These are phyloP conservation scores for Kazachstania sp. DNA, from an alignment of 1,139 yeast species.

Conservation along the genomic window DNA sequence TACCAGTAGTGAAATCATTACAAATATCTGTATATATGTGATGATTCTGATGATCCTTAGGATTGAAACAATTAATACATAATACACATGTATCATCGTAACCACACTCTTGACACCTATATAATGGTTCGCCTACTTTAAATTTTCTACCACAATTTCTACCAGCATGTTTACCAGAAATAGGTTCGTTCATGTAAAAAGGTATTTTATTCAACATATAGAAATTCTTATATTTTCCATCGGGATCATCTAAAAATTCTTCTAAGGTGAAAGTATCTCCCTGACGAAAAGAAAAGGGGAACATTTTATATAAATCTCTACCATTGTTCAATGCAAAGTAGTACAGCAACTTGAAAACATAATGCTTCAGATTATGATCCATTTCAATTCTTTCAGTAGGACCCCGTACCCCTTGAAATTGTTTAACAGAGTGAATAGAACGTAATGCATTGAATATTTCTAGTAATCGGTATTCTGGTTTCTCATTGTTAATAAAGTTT, in stretches of 20 bases:
- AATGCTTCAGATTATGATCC: constrained; percentile 21
- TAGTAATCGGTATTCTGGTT: not conserved
- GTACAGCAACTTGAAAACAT: constrained; percentile 22
- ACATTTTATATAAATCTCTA: constrained; percentile 15
- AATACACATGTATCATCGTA: constrained; percentile 68
- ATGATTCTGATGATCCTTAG: constrained; percentile 57
- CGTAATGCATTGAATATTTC: constrained; percentile 10
- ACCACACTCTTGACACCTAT: constrained; percentile 61
- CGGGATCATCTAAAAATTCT: constrained; percentile 10
- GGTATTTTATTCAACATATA: constrained; percentile 6
- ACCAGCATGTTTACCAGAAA: constrained; percentile 34
- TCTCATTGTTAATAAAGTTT: not conserved
- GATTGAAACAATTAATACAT: constrained; percentile 62
- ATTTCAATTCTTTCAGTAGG: constrained; percentile 26
- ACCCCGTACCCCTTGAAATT: constrained; percentile 18
- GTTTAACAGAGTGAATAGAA: constrained; percentile 17
- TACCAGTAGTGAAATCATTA: constrained; percentile 44
- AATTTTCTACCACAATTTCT: constrained; percentile 60
- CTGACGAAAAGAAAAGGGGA: constrained; percentile 9
- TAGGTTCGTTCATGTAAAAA: not conserved
- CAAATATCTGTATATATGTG: constrained; percentile 49
- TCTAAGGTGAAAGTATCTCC: constrained; percentile 9
- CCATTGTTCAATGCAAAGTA: constrained; percentile 21
- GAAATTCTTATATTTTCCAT: constrained; percentile 8
- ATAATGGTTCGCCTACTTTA: constrained; percentile 52